A percentile compares a stretch with the other conserved stretches of the same genome.
phyloP scores from a whole-genome alignment of 345 rosid species.

The Microcos paniculata region DNA sequence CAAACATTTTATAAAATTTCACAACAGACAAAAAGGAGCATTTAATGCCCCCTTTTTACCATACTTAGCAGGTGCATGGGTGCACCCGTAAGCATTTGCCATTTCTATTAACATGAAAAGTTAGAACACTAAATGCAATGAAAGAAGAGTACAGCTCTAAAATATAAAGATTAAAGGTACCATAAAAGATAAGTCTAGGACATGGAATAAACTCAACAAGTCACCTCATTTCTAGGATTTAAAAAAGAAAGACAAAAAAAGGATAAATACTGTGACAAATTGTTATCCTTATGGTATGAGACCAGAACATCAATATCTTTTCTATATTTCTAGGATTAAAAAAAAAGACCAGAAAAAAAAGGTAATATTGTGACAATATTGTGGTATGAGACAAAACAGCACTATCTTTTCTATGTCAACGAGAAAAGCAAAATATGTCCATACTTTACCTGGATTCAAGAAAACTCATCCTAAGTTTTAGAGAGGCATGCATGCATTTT shows the following conservation, averaged over 20 bases:
- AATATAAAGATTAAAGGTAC: no score
- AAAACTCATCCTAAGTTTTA: not conserved
- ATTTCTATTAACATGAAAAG: not conserved
- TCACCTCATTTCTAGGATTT: not conserved
- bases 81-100: no score
- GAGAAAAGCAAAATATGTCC: not conserved
- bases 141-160: not conserved
- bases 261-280: not conserved
- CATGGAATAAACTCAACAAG: not conserved
- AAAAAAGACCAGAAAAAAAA: not conserved
- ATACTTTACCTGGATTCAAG: not conserved
- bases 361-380: no score
- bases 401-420: not conserved
- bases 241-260: constrained; percentile 6
- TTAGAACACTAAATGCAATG: not conserved
- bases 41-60: no score
- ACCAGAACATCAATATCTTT: no score
- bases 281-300: not conserved
- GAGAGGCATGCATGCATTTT: not conserved
- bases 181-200: not conserved
- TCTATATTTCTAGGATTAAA: no score
- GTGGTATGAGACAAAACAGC: no score
- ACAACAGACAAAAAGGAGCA: no score
- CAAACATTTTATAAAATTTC: no score
- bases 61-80: no score